Percentiles rank a stretch among this genome's conserved stretches.
These are phyloP conservation scores for Scalesia atractyloides DNA, from an alignment of 129 eudicot genomes.

Conservation along the genomic window DNA sequence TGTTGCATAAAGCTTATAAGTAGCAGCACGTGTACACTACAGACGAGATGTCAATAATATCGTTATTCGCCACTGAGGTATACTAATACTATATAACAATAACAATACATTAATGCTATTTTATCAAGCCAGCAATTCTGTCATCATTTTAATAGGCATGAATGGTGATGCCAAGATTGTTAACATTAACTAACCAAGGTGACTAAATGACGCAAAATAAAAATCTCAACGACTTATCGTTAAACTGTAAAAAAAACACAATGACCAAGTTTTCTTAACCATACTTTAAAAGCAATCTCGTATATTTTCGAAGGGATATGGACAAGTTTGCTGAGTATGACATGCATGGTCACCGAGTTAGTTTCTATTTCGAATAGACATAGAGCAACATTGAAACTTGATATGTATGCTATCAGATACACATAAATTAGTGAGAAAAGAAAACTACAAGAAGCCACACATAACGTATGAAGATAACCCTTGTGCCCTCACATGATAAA, in stretches of 20 bases:
- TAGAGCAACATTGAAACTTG: background rate
- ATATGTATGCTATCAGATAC: background rate
- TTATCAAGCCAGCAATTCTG: background rate
- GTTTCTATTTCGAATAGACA: background rate
- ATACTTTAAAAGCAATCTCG: background rate
- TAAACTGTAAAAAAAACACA: background rate
- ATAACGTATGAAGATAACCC: background rate
- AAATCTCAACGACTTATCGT: background rate
- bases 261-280: constrained; percentile 9
- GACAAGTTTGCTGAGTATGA: background rate
- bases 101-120: background rate
- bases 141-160: background rate
- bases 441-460: background rate
- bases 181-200: background rate
- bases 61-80: background rate
- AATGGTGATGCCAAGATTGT: background rate
- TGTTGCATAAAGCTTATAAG: background rate
- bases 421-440: background rate
- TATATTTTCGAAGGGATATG: background rate
- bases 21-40: background rate
- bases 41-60: background rate
- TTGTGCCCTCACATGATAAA: background rate
- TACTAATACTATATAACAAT: background rate
- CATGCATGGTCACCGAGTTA: background rate
- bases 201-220: background rate